Base-by-base conservation (phyloP, 495 filamentous ascomycete genomes). In the Talaromyces borbonicus region DNA sequence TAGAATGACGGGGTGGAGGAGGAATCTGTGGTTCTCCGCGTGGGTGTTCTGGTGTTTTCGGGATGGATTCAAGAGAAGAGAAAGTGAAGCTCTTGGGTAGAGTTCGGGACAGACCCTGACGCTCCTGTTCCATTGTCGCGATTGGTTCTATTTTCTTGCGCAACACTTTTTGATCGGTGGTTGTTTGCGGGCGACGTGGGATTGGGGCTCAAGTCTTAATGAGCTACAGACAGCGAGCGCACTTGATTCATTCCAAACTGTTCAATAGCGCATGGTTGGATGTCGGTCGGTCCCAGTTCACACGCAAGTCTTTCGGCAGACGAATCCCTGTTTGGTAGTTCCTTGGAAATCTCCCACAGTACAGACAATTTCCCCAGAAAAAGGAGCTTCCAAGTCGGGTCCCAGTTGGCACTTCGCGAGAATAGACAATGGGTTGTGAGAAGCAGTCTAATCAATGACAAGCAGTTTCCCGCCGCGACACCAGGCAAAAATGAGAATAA, bases 61-160 rank as follows among this genome's bases (percentile, higher is more conserved):
- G 80, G 37, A 68, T 61, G 31, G 69, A 60, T 52, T 67, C 66
- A 18, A 63, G 56, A 41, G 75, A 78, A 59, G 79, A 70, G 51
- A 80, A 81, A 19, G 69, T 75, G 59, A 83, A 83, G 61, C 76
- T 79, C 41, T 79, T 73, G 18, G 80, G 80, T 25, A 84, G 71
- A 11, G 78, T 81, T 47, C 78, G 79, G 51, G 78, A 83, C 22
- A 81, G 65, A 37, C 72, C 64, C 8, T 71, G 71, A 47, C 69
- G 71, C 55, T 61, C 60, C 53, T 60, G 60, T 48, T 68, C 60
- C 73, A 77, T 76, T 54, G 42, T 62, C 60, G 14, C 41, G 41
- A 43, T 18, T n/a, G n/a, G n/a, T 31, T 31, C 29, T 7, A 31
- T 8, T 31, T 31, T 7, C 29, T 31, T 31, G 29, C 8, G 29